Conservation (phyloP, 2,329 filamentous ascomycete species). For the Thermoascus crustaceus region DNA sequence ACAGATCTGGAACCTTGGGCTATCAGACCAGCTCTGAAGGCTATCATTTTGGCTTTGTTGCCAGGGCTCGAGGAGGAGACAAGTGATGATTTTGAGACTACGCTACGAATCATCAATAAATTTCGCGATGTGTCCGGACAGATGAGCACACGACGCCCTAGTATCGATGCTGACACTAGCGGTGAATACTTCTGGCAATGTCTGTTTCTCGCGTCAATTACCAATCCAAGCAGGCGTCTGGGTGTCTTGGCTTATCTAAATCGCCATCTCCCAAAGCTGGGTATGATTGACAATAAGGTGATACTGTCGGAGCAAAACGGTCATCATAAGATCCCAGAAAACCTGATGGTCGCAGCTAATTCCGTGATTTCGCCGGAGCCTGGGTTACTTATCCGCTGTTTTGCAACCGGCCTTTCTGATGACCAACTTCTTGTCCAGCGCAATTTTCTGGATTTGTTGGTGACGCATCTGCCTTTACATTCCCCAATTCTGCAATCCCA, state of each 20-base stretch:
- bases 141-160: constrained; percentile 48
- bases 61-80: constrained; percentile 93
- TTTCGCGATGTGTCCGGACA: constrained; percentile 53
- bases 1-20: constrained; percentile 61
- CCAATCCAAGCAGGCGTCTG: constrained; percentile 72
- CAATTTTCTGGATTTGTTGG: constrained; percentile 85
- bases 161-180: constrained; percentile 47
- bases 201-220: constrained; percentile 88
- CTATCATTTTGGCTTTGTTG: constrained; percentile 77
- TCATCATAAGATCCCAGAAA: constrained; percentile 15
- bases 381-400: constrained; percentile 80
- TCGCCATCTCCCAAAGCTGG: constrained; percentile 68
- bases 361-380: constrained; percentile 67
- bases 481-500: constrained; percentile 69
- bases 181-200: constrained; percentile 98
- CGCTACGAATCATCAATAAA: constrained; percentile 66
- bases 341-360: constrained; percentile 32
- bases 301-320: constrained; percentile 22
- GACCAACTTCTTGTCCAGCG: constrained; percentile 86
- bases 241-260: constrained; percentile 82
- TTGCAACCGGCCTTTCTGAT: constrained; percentile 80
- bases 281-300: constrained; percentile 29
- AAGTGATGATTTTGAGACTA: constrained; percentile 92
- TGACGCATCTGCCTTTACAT: constrained; percentile 79
- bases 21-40: constrained; percentile 80